These are phyloP conservation scores for Cyberlindnera lachancei DNA, from an alignment of 805 yeast genomes.

Conservation along the genomic window DNA sequence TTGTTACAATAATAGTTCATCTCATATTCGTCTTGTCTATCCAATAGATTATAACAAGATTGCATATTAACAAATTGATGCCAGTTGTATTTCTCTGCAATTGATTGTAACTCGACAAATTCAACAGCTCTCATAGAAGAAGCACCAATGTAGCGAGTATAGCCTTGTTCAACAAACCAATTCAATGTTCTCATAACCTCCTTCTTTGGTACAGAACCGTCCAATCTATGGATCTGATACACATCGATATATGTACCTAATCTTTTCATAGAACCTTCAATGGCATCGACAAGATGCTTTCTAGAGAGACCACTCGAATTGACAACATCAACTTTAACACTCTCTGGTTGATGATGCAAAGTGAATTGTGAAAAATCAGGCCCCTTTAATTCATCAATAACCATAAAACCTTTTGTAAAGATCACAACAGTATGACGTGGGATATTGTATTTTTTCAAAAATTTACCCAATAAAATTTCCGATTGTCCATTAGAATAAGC, in stretches of 20 bases:
- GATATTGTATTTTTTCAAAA: conserved; percentile 42
- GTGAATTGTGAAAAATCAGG: conserved; percentile 6
- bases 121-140: conserved; percentile 46
- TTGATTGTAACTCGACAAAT: conserved; percentile 33
- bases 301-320: conserved; percentile 34
- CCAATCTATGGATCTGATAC: conserved; percentile 45
- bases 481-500: conserved; percentile 40
- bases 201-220: conserved; percentile 33
- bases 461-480: conserved; percentile 45
- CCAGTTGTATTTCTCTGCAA: conserved; percentile 51
- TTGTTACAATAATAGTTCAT: conserved; percentile 45
- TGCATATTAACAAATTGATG: conserved; percentile 54
- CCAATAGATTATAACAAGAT: conserved; percentile 38
- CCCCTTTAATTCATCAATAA: conserved; percentile 4
- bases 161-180: conserved; percentile 39
- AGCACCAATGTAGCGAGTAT: conserved; percentile 50
- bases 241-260: conserved; percentile 40
- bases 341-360: too few species aligned
- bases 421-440: conserved; percentile 48
- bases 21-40: conserved; percentile 59
- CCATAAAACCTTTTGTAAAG: conserved; percentile 32
- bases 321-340: conserved; percentile 5
- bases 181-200: conserved; percentile 48
- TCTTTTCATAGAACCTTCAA: conserved; percentile 29
- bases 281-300: conserved; percentile 40